Conservation (phyloP, 768 basidiomycete genomes). For the Pluteus cervinus region DNA sequence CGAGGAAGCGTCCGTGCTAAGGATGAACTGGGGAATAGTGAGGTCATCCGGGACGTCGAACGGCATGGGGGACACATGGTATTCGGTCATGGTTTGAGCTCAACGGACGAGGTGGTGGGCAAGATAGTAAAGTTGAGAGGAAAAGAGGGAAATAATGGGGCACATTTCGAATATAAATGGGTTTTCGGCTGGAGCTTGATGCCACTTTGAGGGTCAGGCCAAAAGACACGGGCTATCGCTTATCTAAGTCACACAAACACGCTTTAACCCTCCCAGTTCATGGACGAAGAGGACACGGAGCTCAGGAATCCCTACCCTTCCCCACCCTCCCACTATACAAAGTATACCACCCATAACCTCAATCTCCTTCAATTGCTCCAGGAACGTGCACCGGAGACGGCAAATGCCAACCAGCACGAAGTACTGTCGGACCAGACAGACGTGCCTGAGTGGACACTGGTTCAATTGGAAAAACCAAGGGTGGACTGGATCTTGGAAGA, state of each 20-base stretch:
- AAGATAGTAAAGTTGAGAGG: conserved; percentile 3
- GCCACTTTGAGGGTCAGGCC: no score
- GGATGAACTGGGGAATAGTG: conserved; percentile 61
- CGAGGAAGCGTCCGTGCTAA: conserved; percentile 35
- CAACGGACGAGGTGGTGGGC: conserved; percentile 4
- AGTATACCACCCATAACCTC: conserved; percentile 73
- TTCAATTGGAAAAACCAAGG: conserved; percentile 76
- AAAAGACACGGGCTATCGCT: no score
- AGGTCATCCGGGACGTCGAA: conserved; percentile 63
- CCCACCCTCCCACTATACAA: conserved; percentile 78
- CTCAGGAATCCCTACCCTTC: conserved; percentile 86
- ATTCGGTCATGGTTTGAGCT: conserved; percentile 27
- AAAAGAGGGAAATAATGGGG: no score
- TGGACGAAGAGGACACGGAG: conserved; percentile 73
- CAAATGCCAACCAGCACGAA: conserved; percentile 50
- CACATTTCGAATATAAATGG: no score
- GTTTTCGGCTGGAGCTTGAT: no score
- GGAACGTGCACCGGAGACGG: conserved; percentile 41
- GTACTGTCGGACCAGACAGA: conserved; percentile 65
- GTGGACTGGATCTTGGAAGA: conserved; percentile 90
- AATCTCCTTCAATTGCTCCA: conserved; percentile 57
- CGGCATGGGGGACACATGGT: conserved; percentile 41
- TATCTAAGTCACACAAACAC: no score
- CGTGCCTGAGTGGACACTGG: conserved; percentile 72
- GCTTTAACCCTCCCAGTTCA: no score